Conservation (phyloP, 331 rosid species). For the Malus hybrid region DNA sequence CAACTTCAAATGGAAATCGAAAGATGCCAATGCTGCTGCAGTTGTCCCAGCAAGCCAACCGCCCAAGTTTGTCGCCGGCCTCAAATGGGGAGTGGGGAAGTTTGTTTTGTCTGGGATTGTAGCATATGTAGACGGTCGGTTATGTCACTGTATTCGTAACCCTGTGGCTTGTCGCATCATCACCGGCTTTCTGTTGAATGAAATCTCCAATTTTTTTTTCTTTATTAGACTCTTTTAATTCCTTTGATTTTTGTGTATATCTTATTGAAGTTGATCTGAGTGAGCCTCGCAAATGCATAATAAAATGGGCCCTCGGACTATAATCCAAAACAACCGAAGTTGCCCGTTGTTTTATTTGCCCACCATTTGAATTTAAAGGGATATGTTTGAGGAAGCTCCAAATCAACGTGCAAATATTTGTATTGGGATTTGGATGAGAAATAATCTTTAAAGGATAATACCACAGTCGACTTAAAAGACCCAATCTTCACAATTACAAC, state of each 20-base stretch:
- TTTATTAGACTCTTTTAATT: no score
- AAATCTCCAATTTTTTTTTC: not conserved
- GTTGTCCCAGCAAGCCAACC: slow-evolving; percentile 20
- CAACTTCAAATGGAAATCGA: slow-evolving; percentile 34
- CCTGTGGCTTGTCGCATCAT: slow-evolving; percentile 79
- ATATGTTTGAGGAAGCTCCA: not conserved
- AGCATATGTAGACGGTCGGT: slow-evolving; percentile 82
- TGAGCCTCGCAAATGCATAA: not conserved
- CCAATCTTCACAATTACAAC: no score
- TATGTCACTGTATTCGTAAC: slow-evolving; percentile 79
- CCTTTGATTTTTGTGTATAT: no score
- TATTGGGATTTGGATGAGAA: not conserved
- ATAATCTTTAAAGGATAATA: no score
- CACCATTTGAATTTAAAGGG: not conserved
- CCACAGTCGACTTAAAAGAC: no score
- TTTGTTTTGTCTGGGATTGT: slow-evolving; percentile 69
- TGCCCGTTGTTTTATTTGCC: slow-evolving; percentile 14
- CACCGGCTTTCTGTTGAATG: slow-evolving; percentile 72
- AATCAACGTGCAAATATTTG: not conserved
- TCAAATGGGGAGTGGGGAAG: slow-evolving; percentile 67
- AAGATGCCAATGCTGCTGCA: slow-evolving; percentile 12
- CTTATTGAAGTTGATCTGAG: no score
- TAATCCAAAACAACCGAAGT: not conserved
- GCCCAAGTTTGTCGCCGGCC: slow-evolving; percentile 37
- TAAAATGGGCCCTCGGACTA: slow-evolving; percentile 10